Evolutionary conservation across 345 rosid species (phyloP).

Genomic region (Combretum micranthum): DNA sequence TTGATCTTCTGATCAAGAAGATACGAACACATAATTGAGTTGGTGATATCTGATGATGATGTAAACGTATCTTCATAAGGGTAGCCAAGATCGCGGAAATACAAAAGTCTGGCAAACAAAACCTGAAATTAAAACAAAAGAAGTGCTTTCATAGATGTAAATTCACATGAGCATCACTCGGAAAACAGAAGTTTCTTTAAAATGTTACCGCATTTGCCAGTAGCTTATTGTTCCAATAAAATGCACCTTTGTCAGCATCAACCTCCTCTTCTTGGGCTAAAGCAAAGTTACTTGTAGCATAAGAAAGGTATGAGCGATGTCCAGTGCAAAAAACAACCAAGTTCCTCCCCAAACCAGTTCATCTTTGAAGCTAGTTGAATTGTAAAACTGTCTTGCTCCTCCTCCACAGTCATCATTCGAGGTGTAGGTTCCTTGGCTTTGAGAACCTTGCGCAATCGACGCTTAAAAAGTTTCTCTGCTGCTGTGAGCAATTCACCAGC

Average conservation of each 20-base stretch:
- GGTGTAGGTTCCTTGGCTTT: conserved; percentile 24
- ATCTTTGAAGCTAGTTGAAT: conserved; percentile 43
- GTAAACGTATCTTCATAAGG: conserved; percentile 30
- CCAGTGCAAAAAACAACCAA: conserved; percentile 61
- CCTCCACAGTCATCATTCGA: conserved; percentile 31
- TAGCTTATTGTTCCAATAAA: conserved; percentile 61
- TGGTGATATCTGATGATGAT: conserved; percentile 25
- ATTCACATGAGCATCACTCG: neutral
- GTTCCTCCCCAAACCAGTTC: conserved; percentile 60
- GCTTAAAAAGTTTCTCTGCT: conserved; percentile 31
- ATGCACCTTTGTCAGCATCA: conserved; percentile 28
- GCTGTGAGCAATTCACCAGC: conserved; percentile 17
- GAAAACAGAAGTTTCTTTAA: neutral
- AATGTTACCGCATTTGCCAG: conserved; percentile 36
- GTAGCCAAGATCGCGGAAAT: conserved; percentile 43
- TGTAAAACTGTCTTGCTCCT: conserved; percentile 35
- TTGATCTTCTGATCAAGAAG: conserved; percentile 22
- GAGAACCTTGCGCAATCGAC: conserved; percentile 16
- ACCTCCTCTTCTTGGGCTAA: conserved; percentile 34
- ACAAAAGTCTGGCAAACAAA: conserved; percentile 38
- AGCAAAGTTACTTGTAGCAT: conserved; percentile 23
- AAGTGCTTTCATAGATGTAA: neutral
- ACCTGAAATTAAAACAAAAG: conserved; percentile 26
- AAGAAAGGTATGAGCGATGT: conserved; percentile 35
- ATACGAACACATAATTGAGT: conserved; percentile 38